Conservation (phyloP, 208 protist genomes). For the Trypanosoma brucei region DNA sequence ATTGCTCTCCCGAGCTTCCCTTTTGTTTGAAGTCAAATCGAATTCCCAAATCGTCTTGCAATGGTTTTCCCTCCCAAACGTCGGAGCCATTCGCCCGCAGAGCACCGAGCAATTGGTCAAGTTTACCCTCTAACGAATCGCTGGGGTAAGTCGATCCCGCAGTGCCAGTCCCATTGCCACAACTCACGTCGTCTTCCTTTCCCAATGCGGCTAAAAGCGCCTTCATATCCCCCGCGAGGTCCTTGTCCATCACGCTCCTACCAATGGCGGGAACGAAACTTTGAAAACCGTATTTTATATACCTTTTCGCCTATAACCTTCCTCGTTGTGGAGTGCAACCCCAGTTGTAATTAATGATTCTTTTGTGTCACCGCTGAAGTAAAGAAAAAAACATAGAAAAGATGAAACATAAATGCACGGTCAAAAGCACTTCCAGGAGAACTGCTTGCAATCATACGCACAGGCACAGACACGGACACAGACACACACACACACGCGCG, state of each 20-base stretch:
- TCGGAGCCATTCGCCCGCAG: slow-evolving; percentile 14
- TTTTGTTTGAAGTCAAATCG: slow-evolving; percentile 2
- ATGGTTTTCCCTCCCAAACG: slow-evolving; percentile 21
- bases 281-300: too few relatives aligned
- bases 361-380: too few relatives aligned
- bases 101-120: slow-evolving; percentile 14
- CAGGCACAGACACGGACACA: neutral
- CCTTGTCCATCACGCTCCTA: neutral
- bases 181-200: neutral
- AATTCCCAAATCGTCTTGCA: slow-evolving; percentile 12
- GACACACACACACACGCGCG: neutral
- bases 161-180: neutral
- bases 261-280: neutral
- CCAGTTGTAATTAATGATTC: too few relatives aligned
- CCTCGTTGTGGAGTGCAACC: too few relatives aligned
- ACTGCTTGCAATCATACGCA: neutral
- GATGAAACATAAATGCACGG: neutral
- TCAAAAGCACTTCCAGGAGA: neutral
- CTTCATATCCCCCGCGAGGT: slow-evolving; percentile 12
- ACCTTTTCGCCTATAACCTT: too few relatives aligned
- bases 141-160: too few relatives aligned
- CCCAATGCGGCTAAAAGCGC: slow-evolving; percentile 12
- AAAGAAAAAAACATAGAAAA: too few relatives aligned
- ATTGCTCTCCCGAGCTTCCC: neutral
- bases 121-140: slow-evolving; percentile 20